These are phyloP conservation scores for Amanita polypyramis DNA, from an alignment of 768 basidiomycete species.

Conservation along the genomic window DNA sequence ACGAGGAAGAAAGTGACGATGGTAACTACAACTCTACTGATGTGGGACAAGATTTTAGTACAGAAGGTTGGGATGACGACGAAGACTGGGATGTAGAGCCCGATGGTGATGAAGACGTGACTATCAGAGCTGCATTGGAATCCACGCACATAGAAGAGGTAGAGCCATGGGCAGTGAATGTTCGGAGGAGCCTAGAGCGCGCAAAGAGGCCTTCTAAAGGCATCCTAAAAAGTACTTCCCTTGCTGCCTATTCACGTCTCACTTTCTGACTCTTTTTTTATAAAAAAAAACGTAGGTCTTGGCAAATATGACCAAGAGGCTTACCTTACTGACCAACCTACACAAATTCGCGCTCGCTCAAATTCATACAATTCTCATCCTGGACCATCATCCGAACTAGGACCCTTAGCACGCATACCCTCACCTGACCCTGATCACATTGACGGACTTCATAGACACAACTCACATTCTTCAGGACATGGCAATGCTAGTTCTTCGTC, in stretches of 20 bases:
- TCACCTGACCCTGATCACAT: conserved; percentile 80
- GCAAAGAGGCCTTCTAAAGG: conserved; percentile 61
- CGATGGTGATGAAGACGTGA: conserved; percentile 62
- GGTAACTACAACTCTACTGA: conserved; percentile 34
- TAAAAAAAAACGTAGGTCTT: conserved; percentile 54
- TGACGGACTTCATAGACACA: conserved; percentile 73
- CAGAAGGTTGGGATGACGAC: conserved; percentile 69
- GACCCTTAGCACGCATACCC: conserved; percentile 75
- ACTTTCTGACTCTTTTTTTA: conserved; percentile 3
- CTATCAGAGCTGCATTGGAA: conserved; percentile 55
- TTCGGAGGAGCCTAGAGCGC: conserved; percentile 67
- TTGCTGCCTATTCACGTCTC: conserved; percentile 2
- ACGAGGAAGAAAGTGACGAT: conserved; percentile 51
- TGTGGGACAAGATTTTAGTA: conserved; percentile 30
- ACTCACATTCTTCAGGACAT: conserved; percentile 41
- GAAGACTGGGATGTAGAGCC: conserved; percentile 65
- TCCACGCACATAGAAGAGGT: conserved; percentile 41
- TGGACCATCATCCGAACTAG: conserved; percentile 38
- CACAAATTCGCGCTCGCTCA: conserved; percentile 52
- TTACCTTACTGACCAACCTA: conserved; percentile 37
- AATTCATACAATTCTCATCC: conserved; percentile 71
- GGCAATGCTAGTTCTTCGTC: conserved; percentile 25
- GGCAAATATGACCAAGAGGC: conserved; percentile 55
- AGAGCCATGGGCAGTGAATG: conserved; percentile 69
- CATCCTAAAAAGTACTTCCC: conserved; percentile 76